A percentile compares a stretch with the other conserved stretches of the same genome.
These are phyloP conservation scores for Periconia digitata DNA, from an alignment of 2,329 filamentous ascomycete species.

Conservation along the genomic window DNA sequence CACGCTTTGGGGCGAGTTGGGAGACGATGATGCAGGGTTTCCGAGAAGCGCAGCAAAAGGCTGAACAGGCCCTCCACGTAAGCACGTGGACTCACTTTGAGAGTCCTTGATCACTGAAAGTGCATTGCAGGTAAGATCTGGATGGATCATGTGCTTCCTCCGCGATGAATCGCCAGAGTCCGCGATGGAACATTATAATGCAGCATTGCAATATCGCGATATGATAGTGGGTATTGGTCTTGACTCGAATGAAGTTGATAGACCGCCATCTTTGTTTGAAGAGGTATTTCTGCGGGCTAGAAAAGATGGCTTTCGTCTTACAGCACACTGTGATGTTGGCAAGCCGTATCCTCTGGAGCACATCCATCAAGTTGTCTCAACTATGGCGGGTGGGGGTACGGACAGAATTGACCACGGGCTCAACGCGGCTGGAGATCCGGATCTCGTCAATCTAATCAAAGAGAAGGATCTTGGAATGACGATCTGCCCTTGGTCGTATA, in stretches of 20 bases:
- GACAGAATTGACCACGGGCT: constrained; percentile 50
- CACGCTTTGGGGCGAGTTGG: constrained; percentile 38
- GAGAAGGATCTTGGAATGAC: constrained; percentile 43
- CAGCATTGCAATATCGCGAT: constrained; percentile 39
- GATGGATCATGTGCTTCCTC: constrained; percentile 50
- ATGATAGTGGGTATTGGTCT: constrained; percentile 50
- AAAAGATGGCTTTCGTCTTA: constrained; percentile 51
- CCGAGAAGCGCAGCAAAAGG: constrained; percentile 34
- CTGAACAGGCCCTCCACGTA: constrained; percentile 5
- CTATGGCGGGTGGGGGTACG: constrained; percentile 29
- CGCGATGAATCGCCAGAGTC: constrained; percentile 43
- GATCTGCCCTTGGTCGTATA: constrained; percentile 47
- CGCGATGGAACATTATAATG: constrained; percentile 36
- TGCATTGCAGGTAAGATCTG: constrained; percentile 2
- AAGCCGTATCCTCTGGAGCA: constrained; percentile 52
- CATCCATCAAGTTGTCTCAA: constrained; percentile 37
- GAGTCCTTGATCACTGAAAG: background rate
- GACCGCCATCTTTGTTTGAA: constrained; percentile 1
- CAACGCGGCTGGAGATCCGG: constrained; percentile 39
- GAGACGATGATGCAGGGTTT: constrained; percentile 31
- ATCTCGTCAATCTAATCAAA: constrained; percentile 38
- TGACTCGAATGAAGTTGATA: constrained; percentile 51
- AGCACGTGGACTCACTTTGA: background rate
- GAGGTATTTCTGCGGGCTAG: constrained; percentile 13
- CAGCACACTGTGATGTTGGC: constrained; percentile 56